A percentile compares a stretch with the other conserved stretches of the same genome.
phyloP scores from a whole-genome alignment of 345 rosid genomes.

The Moringa oleifera region DNA sequence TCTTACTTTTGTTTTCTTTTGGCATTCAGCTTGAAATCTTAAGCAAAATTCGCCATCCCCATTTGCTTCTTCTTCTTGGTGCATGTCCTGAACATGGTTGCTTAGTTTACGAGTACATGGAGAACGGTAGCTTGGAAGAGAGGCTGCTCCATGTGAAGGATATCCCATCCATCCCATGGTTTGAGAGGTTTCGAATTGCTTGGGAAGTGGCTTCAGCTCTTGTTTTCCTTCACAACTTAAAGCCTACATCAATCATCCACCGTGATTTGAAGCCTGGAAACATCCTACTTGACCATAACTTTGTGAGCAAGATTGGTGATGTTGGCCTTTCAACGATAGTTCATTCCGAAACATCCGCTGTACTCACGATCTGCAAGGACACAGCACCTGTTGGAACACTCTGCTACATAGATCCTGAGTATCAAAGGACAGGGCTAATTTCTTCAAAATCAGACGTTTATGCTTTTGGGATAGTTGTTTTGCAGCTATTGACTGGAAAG shows the following conservation, averaged over 20 bases:
- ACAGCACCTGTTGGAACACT: constrained; percentile 76
- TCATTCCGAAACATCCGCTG: constrained; percentile 25
- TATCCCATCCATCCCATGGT: constrained; percentile 74
- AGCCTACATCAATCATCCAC: constrained; percentile 71
- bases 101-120: constrained; percentile 75
- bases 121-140: too few species aligned
- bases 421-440: constrained; percentile 74
- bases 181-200: constrained; percentile 62
- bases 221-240: constrained; percentile 70
- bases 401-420: constrained; percentile 89
- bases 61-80: constrained; percentile 87
- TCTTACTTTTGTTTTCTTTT: constrained; percentile 11
- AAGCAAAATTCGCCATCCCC: constrained; percentile 81
- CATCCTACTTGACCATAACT: constrained; percentile 72
- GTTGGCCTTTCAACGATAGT: constrained; percentile 78
- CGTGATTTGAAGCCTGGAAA: constrained; percentile 93
- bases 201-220: constrained; percentile 92
- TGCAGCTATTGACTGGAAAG: constrained; percentile 76
- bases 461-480: constrained; percentile 74
- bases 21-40: constrained; percentile 63
- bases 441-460: constrained; percentile 77
- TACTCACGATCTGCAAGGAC: constrained; percentile 36
- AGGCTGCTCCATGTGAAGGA: constrained; percentile 38
- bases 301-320: constrained; percentile 88
- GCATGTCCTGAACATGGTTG: constrained; percentile 76